Percentiles rank a stretch among this genome's conserved stretches.
Evolutionary conservation across 2,329 filamentous ascomycete genomes (phyloP).

Genomic region (Nigrospora sphaerica): DNA sequence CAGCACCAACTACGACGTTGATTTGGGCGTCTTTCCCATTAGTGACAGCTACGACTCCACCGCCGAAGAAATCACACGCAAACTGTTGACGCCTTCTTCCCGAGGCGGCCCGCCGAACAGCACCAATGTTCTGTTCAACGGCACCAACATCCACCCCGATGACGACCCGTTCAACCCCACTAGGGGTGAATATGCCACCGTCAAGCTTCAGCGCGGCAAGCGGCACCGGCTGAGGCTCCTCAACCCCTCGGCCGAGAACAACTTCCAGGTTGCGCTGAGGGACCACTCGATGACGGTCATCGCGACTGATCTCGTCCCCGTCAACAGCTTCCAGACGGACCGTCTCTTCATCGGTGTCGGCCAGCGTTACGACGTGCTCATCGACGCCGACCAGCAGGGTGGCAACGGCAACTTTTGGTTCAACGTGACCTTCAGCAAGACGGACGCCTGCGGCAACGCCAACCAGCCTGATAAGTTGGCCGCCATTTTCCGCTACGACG

Average conservation of each 20-base stretch:
- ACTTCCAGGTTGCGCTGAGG: conserved; percentile 40
- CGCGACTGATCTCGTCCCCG: conserved; percentile 42
- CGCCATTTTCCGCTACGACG: conserved; percentile 30
- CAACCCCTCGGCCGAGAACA: conserved; percentile 42
- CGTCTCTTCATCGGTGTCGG: conserved; percentile 44
- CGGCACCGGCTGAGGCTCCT: conserved; percentile 43
- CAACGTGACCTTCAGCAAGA: conserved; percentile 22
- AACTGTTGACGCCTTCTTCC: conserved; percentile 2
- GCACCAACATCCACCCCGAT: conserved; percentile 26
- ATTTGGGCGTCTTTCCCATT: conserved; percentile 41
- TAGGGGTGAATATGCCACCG: conserved; percentile 21
- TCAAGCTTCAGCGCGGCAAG: conserved; percentile 33
- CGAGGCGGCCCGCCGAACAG: conserved; percentile 18
- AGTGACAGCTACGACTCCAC: conserved; percentile 40
- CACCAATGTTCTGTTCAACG: conserved; percentile 39
- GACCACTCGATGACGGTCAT: conserved; percentile 43
- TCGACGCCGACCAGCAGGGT: conserved; percentile 27
- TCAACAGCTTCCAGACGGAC: conserved; percentile 39
- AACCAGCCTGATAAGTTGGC: conserved; percentile 17
- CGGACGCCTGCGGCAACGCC: background rate
- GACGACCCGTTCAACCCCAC: conserved; percentile 7
- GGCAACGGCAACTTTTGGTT: conserved; percentile 33
- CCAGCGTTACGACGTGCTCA: conserved; percentile 39
- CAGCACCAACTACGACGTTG: conserved; percentile 42
- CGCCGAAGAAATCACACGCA: conserved; percentile 17